Evolutionary conservation across 2,329 filamentous ascomycete species (phyloP), one percentile per base, ranked within the genome.

Genomic region (Salinomyces thailandicus): DNA sequence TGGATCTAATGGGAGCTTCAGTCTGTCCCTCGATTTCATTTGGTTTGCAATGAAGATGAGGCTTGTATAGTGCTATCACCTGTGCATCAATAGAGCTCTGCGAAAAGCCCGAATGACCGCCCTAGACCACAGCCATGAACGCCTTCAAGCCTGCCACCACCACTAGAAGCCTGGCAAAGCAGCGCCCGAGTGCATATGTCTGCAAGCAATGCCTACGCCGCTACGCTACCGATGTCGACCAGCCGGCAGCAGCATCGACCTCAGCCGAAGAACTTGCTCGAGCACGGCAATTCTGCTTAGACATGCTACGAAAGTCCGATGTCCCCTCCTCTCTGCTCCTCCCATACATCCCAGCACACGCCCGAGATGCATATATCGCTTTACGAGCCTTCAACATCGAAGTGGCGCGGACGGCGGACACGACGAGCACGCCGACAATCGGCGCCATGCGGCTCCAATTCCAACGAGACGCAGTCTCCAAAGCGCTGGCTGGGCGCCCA

Each of bases 381-480:
- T 77, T 98, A 39, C 83, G 89, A 45, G 82, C 87, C 34, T 78
- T 98, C 60, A 98, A 98, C 57, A 73, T 96, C 52, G 89, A 95
- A 60, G 75, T 95, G 42, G 84, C 89, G 30, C 76, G 84, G 39
- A 81, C 96, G 44, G 85, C 91, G 39, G 89, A 96, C 62, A 77
- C 83, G 9, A 87, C 91, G 14, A 91, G 84, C 31, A 91, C 82
- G 42, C 77, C 83, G n/a, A 81, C 80, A 3, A 83, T 96, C 42
- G 89, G 85, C 33, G 71, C 79, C 35, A 77, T 96, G 71, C 85
- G 91, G 46, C 80, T 94, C 62, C 85, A 94, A 59, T 96, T 96
- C 67, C 96, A 91, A 84, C 77, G 84, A 33, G 87, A 96, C 50
- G 77, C 84, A 4, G 67, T 98, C 35, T 73, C 80, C 36, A 79